Evolutionary conservation across 345 rosid genomes (phyloP).

Genomic region (Isatis tinctoria): DNA sequence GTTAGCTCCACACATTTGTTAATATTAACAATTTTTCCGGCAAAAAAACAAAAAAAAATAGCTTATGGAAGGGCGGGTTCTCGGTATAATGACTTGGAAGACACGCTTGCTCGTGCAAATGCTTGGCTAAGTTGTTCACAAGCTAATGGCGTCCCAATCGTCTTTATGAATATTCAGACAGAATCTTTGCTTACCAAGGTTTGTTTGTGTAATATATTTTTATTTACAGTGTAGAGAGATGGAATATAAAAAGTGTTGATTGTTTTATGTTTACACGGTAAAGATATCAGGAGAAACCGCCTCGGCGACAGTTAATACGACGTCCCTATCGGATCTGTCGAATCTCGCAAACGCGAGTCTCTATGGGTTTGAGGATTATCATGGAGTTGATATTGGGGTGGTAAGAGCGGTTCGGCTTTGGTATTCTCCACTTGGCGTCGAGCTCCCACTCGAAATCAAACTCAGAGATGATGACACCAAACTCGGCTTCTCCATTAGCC

Average conservation of each 20-base stretch:
- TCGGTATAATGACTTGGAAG: constrained; percentile 84
- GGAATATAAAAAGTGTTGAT: not conserved
- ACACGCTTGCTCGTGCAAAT: constrained; percentile 93
- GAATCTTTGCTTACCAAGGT: constrained; percentile 97
- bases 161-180: constrained; percentile 86
- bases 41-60: not conserved
- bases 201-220: not conserved
- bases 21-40: not conserved
- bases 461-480: constrained; percentile 68
- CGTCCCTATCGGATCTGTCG: constrained; percentile 76
- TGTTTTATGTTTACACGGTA: not conserved
- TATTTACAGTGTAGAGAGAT: not conserved
- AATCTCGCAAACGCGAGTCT: constrained; percentile 71
- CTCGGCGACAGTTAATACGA: constrained; percentile 76
- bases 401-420: constrained; percentile 93
- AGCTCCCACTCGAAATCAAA: constrained; percentile 62
- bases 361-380: constrained; percentile 97
- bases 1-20: not conserved
- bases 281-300: constrained; percentile 97
- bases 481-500: constrained; percentile 97
- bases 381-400: constrained; percentile 94
- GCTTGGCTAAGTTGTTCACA: constrained; percentile 86
- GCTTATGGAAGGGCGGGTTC: constrained; percentile 69
- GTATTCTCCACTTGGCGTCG: constrained; percentile 77
- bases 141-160: constrained; percentile 73